Percentiles rank a stretch among this genome's conserved stretches.
Evolutionary conservation across 2,329 filamentous ascomycete species (phyloP).

Genomic region (Pseudogymnoascus verrucosus): DNA sequence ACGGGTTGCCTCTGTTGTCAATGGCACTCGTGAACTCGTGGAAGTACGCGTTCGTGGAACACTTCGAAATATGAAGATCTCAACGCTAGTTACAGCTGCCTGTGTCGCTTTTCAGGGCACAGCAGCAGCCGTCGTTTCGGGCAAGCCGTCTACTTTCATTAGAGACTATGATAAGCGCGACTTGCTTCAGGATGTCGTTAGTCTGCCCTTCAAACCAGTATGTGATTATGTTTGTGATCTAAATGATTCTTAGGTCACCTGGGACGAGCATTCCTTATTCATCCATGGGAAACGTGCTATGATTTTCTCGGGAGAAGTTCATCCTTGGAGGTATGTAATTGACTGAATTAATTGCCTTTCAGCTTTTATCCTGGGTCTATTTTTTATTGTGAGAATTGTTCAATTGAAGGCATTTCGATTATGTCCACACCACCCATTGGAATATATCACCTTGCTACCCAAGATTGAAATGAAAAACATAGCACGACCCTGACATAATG

Average conservation of each 20-base stretch:
- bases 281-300: slow-evolving; percentile 62
- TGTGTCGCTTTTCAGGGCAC: not conserved
- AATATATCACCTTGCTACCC: not conserved
- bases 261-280: slow-evolving; percentile 64
- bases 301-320: slow-evolving; percentile 66
- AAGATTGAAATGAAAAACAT: not conserved
- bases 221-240: not conserved
- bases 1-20: not conserved
- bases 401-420: not conserved
- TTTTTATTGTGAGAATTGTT: not conserved
- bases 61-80: slow-evolving; percentile 2
- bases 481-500: not conserved
- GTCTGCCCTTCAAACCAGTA: slow-evolving; percentile 16
- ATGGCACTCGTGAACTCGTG: not conserved
- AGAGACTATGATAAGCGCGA: slow-evolving; percentile 40
- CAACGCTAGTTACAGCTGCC: slow-evolving; percentile 4
- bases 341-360: slow-evolving; percentile 24
- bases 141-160: slow-evolving; percentile 19
- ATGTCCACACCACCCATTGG: not conserved
- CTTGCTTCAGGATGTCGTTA: slow-evolving; percentile 43
- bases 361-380: not conserved
- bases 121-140: slow-evolving; percentile 2
- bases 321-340: slow-evolving; percentile 42
- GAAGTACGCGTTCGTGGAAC: not conserved
- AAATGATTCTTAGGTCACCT: slow-evolving; percentile 42